Evolutionary conservation across 1,284 basidiomycete species (phyloP).

Genomic region (Neonothopanus nambi): DNA sequence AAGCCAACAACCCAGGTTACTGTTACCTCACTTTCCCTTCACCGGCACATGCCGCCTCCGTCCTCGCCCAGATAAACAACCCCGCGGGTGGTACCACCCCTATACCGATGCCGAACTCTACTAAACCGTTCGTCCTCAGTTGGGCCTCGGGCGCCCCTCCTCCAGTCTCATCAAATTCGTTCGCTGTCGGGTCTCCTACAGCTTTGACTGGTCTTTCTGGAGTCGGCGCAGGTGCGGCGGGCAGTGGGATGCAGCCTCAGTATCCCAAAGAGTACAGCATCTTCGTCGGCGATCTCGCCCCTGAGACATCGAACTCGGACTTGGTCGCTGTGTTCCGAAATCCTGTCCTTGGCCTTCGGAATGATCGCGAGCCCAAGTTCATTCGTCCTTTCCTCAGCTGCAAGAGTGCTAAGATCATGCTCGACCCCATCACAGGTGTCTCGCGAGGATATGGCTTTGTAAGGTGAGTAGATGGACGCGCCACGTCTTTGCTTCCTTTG

Average conservation of each 20-base stretch:
- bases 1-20: constrained; percentile 80
- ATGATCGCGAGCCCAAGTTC: constrained; percentile 80
- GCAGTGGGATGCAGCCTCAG: constrained; percentile 37
- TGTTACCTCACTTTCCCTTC: constrained; percentile 85
- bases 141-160: constrained; percentile 71
- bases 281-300: constrained; percentile 88
- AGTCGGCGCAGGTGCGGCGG: background rate
- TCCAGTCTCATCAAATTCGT: constrained; percentile 21
- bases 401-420: constrained; percentile 93
- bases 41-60: constrained; percentile 66
- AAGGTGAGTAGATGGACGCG: constrained; percentile 45
- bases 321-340: constrained; percentile 86
- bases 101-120: constrained; percentile 78
- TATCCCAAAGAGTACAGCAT: constrained; percentile 86
- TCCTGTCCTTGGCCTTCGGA: constrained; percentile 77
- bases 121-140: constrained; percentile 71
- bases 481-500: constrained; percentile 7
- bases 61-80: constrained; percentile 67
- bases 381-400: constrained; percentile 85
- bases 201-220: constrained; percentile 10
- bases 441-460: constrained; percentile 90
- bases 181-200: constrained; percentile 16
- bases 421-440: constrained; percentile 86
- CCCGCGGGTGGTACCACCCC: constrained; percentile 35
- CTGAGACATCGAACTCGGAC: constrained; percentile 88